Conservation (phyloP, 1,139 yeast genomes). For the Scheffersomyces stambukii region DNA sequence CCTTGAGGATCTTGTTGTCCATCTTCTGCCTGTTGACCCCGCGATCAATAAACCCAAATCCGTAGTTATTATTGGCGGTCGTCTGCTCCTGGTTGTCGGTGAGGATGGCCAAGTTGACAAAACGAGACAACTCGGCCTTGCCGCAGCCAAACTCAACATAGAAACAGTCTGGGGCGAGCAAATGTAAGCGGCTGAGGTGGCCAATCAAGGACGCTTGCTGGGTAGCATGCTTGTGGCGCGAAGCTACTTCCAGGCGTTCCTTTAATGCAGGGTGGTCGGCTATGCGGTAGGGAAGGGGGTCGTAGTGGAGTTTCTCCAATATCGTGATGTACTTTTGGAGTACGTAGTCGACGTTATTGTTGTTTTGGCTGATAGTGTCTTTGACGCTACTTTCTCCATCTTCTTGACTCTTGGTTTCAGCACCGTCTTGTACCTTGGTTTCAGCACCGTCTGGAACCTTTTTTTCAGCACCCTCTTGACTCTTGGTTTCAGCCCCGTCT, state of each 20-base stretch:
- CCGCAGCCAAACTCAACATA: conserved; percentile 90
- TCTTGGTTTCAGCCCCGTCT: conserved; percentile 29
- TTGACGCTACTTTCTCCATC: too few relatives aligned
- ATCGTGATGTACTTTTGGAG: conserved; percentile 25
- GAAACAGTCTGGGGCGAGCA: conserved; percentile 34
- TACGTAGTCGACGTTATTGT: too few relatives aligned
- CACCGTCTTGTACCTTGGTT: conserved; percentile 12
- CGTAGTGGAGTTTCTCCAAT: conserved; percentile 17
- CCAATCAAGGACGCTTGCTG: conserved; percentile 84
- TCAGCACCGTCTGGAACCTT: conserved; percentile 6
- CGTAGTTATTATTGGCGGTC: conserved; percentile 16
- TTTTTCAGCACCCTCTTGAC: not conserved
- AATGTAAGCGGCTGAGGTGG: conserved; percentile 45
- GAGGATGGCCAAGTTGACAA: conserved; percentile 48
- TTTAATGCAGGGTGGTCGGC: conserved; percentile 28
- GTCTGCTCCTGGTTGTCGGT: conserved; percentile 15
- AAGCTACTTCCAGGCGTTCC: conserved; percentile 40
- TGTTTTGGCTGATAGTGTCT: too few relatives aligned
- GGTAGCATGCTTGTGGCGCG: conserved; percentile 67
- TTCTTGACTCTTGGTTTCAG: conserved; percentile 9
- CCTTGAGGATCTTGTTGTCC: conserved; percentile 63
- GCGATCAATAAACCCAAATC: conserved; percentile 69
- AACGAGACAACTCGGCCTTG: conserved; percentile 76
- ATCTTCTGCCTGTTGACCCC: conserved; percentile 75
- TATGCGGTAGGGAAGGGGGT: conserved; percentile 8